Conservation (phyloP, 305 asterid species). For the Coffea humblotiana region DNA sequence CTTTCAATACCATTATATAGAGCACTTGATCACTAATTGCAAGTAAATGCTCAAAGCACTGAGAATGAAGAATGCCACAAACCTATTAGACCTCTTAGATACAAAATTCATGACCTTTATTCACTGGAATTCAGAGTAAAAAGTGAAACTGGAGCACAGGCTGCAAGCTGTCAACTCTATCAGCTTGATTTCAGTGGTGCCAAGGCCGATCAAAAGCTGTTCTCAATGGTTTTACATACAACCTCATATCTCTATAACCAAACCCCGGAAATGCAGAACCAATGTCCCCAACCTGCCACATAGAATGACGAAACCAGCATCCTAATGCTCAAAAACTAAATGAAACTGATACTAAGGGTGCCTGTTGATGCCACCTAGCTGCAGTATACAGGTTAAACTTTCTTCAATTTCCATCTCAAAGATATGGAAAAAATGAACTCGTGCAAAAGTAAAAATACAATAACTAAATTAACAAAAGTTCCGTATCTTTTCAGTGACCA, state of each 20-base stretch:
- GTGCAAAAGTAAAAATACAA: neutral
- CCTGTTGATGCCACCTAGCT: neutral
- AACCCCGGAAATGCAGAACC: neutral
- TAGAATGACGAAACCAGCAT: neutral
- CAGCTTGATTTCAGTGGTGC: neutral
- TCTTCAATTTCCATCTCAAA: neutral
- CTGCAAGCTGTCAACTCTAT: constrained; percentile 9
- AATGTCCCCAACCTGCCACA: neutral
- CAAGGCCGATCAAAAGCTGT: neutral
- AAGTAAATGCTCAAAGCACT: constrained; percentile 4
- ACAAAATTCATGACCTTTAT: neutral
- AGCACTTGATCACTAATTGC: constrained; percentile 2
- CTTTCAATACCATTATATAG: constrained; percentile 2
- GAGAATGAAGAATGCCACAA: neutral
- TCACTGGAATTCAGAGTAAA: neutral
- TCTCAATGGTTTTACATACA: neutral
- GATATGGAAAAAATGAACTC: neutral
- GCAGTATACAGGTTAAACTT: neutral
- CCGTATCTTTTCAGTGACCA: neutral
- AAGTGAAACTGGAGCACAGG: neutral
- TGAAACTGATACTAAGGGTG: neutral
- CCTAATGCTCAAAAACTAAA: neutral
- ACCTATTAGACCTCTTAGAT: neutral
- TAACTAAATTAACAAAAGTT: neutral
- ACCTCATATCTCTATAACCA: neutral